These are phyloP conservation scores for Rosa rugosa DNA, from an alignment of 306 rosid genomes.

Conservation along the genomic window DNA sequence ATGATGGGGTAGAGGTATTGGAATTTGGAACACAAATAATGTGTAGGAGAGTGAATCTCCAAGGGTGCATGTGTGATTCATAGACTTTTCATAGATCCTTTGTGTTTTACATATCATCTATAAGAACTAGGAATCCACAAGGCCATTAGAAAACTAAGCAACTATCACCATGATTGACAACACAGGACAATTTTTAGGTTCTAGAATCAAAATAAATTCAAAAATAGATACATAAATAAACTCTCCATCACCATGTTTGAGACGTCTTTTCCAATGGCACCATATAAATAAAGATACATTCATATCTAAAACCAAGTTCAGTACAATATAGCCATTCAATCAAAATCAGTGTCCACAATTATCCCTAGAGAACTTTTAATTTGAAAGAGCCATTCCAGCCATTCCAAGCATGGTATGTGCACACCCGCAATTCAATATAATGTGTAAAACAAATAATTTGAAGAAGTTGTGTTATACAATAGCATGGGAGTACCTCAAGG, in stretches of 20 bases:
- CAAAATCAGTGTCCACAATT: background rate
- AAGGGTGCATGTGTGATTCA: background rate
- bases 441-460: background rate
- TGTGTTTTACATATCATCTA: background rate
- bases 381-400: background rate
- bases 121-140: background rate
- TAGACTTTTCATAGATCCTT: background rate
- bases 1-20: slow-evolving; percentile 8
- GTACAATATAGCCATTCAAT: background rate
- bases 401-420: background rate
- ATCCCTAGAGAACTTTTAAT: background rate
- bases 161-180: background rate
- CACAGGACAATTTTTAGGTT: background rate
- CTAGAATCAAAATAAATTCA: background rate
- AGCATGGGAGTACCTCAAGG: background rate
- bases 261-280: background rate
- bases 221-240: background rate
- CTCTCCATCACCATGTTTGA: background rate
- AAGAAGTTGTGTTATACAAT: background rate
- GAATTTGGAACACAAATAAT: background rate
- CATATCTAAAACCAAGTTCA: background rate
- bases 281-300: too few relatives aligned
- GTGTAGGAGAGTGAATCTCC: background rate
- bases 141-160: background rate
- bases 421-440: background rate